Base-by-base conservation (phyloP, 345 rosid genomes). In the Microthlaspi erraticum region DNA sequence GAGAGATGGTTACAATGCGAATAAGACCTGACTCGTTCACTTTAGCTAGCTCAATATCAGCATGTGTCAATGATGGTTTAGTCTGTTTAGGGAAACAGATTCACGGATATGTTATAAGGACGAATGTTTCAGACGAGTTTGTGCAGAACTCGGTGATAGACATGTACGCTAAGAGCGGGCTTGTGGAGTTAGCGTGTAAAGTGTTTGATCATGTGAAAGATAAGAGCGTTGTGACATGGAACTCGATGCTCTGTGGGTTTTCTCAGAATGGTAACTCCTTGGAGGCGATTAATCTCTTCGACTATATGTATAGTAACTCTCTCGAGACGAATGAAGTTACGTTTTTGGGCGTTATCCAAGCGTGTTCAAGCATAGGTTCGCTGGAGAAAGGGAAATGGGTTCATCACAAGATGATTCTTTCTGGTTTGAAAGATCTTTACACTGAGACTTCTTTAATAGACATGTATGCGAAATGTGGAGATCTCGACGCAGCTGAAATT, bases 381-480 rank as follows among this genome's bases (percentile, higher is more conserved):
- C 83, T 89, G 31, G 83, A 78, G 54, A 89, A 76, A 65, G 96
- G 91, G 61, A 89, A 80, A 79, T 86, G 91, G 91, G 77, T 87
- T 75, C 93, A 89, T 76, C 85, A 86, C 69, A 89, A 83, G 81
- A 79, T 89, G 57, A 80, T 86, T 38, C 29, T 73, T 32, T 71
- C 8, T 3, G 89, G 86, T 20, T 50, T 79, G 59, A 61, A 39
- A 29, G 86, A 90, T 81, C 77, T 83, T 48, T 87, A 74, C 63
- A 72, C 80, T 8, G 84, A 87, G 58, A 86, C 91, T 42, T 89
- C 96, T 51, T 70, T 90, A 14, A 72, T 78, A 13, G 93, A 86
- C 80, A 86, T 87, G 93, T 87, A 90, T 56, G 85, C 84, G 2
- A 87, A 90, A 72, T 86, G 93, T 41, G 96, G 93, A 81, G 89